Base-by-base conservation (phyloP, 2,329 filamentous ascomycete genomes). In the Colletotrichum sp. region DNA sequence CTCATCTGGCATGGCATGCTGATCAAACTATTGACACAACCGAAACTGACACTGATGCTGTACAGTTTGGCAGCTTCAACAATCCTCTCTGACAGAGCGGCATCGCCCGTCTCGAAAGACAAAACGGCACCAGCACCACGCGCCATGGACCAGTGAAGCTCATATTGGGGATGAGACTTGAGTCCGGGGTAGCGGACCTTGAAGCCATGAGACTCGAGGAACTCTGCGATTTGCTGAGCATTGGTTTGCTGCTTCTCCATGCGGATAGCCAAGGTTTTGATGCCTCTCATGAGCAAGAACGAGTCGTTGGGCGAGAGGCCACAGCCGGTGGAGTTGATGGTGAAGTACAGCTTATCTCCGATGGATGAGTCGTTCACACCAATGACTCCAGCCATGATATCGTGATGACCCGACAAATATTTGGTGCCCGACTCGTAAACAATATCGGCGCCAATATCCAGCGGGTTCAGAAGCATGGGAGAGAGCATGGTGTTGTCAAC, bases 1-100 rank as follows among this genome's bases (percentile, higher is more conserved):
- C 96, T 99, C 98, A 99, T 99, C 82, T 96, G 96, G 87, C 97
- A 99, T 10, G 97, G 96, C 96, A 99, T 98, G 87, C 96, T 98
- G 85, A 99, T 99, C 84, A 99, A 88, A 83, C 95, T 98, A 88
- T 99, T 99, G 79, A 99, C 97, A 84, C 97, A 99, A 64, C 97
- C 97, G 83, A 99, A 99, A 82, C 95, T 98, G 75, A 99, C 97
- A 79, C 95, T 98, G 80, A 99, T 99, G 39, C 95, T 96, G 93
- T 95, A 99, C 36, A 99, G 89, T 78, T 95, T 92, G 4, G 97
- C 95, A 34, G 95, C 95, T 86, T 99, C 97, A 7, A 99, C 97
- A 81, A 99, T 98, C 52, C 96, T 92, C 87, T 98, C 95, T 6
- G 95, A 98, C 36, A 98, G 86, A 9, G 89, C 87, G 4, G 96